Conservation (phyloP, 805 yeast species). For the Saturnispora silvae region DNA sequence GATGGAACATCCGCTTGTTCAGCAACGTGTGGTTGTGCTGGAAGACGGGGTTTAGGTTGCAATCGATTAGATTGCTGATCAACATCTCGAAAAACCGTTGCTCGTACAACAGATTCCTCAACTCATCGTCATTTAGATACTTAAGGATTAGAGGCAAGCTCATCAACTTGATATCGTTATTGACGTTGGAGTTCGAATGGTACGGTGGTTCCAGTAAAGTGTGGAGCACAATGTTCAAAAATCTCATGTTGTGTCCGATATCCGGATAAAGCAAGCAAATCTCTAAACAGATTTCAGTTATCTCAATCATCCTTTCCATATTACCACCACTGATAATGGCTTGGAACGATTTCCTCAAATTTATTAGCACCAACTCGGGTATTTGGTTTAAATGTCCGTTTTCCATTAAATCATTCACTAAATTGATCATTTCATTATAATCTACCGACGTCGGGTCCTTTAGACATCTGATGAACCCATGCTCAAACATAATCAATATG, state of each 20-base stretch:
- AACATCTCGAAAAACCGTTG: conserved; percentile 55
- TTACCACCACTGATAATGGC: background rate
- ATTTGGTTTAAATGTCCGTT: background rate
- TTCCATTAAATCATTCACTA: conserved; percentile 7
- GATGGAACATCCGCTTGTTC: conserved; percentile 2
- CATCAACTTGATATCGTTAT: conserved; percentile 6
- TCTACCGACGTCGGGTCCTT: conserved; percentile 5
- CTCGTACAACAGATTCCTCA: conserved; percentile 43
- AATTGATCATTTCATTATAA: conserved; percentile 9
- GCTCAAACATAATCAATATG: conserved; percentile 1
- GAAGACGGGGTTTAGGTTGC: conserved; percentile 1
- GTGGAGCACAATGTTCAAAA: conserved; percentile 7
- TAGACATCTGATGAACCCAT: background rate
- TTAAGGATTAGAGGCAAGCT: conserved; percentile 28
- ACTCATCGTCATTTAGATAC: conserved; percentile 46
- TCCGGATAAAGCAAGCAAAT: conserved; percentile 4
- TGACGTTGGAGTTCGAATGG: background rate
- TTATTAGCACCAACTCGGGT: background rate
- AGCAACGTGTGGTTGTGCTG: conserved; percentile 6
- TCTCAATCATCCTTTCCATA: background rate
- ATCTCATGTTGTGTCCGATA: conserved; percentile 6
- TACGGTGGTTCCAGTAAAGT: conserved; percentile 12
- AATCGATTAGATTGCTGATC: conserved; percentile 20
- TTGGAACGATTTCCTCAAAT: background rate
- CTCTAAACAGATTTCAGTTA: conserved; percentile 8